These are phyloP conservation scores for Hordeum vulgare DNA, from an alignment of 176 grass and related monocot species.

Conservation along the genomic window MorexV3_pseudomolecules_assembly NC_058521.1:386360248-386360747, in stretches of 20 bases:
- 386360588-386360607: not conserved
- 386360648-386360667: slow-evolving; percentile 23
- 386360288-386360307: not conserved
- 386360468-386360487: slow-evolving; percentile 93
- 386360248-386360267: slow-evolving; percentile 78
- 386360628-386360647: not conserved
- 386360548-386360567: not conserved
- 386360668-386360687: slow-evolving; percentile 31
- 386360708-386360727: slow-evolving; percentile 31
- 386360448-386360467: slow-evolving; percentile 93
- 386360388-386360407: not conserved
- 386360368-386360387: not conserved
- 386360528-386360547: not conserved
- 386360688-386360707: slow-evolving; percentile 13
- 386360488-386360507: slow-evolving; percentile 67
- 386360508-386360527: slow-evolving; percentile 86
- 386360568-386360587: not conserved
- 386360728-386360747: slow-evolving; percentile 38
- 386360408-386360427: not conserved
- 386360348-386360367: not conserved
- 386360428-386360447: slow-evolving; percentile 50
- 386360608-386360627: not conserved
- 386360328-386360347: not conserved
- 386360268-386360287: slow-evolving; percentile 27
- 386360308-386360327: not conserved